Percentiles rank a stretch among this genome's conserved stretches.
Conservation (phyloP, 176 grass and related monocot species). For the Elymus sibiricus region DNA sequence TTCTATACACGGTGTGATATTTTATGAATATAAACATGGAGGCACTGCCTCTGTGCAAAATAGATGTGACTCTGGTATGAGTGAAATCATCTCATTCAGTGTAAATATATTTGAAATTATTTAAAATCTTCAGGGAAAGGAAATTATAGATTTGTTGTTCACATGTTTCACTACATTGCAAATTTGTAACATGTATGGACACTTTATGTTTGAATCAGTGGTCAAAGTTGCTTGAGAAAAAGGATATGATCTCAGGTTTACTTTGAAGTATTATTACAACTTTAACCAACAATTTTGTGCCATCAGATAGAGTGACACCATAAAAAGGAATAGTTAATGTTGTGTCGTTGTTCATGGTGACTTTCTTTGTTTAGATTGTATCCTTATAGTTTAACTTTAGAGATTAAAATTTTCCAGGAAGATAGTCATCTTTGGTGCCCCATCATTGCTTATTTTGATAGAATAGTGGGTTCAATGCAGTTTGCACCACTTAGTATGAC, state of each 20-base stretch:
- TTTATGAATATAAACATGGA: neutral
- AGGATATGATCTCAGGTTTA: neutral
- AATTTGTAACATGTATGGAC: neutral
- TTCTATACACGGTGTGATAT: neutral
- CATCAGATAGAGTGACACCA: neutral
- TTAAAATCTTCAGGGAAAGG: neutral
- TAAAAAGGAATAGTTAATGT: neutral
- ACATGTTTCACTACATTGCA: neutral
- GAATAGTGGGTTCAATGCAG: neutral
- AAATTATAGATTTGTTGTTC: neutral
- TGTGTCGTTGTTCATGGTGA: neutral
- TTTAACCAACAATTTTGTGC: neutral
- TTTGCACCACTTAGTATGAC: neutral
- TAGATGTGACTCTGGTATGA: neutral
- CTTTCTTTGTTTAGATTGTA: neutral
- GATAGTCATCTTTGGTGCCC: neutral
- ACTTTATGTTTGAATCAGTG: neutral
- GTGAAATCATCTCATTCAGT: neutral
- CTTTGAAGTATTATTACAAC: neutral
- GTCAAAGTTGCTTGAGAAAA: neutral
- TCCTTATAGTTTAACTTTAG: constrained; percentile 1
- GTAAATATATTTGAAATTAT: neutral
- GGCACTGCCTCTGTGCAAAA: neutral
- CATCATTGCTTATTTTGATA: neutral
- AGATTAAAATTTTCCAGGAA: neutral